Base-by-base conservation (phyloP, 2,329 filamentous ascomycete genomes). In the Trichoderma sp. region DNA sequence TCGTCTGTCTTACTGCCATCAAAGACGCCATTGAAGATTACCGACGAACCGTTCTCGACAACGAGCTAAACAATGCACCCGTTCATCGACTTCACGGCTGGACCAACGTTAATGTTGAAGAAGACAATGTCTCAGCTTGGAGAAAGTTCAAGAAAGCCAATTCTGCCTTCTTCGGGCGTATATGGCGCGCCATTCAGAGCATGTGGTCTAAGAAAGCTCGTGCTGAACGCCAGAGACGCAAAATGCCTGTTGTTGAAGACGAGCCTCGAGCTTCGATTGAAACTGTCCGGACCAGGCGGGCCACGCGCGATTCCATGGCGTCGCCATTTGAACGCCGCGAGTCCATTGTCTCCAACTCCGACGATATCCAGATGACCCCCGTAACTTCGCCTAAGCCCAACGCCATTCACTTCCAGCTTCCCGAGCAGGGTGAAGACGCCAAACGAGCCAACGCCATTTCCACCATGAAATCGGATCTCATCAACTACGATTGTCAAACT, bases 11-110 rank as follows among this genome's bases (percentile, higher is more conserved):
- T 69, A 99, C 96, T 2, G 91, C 94, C 32, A 88, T 98, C 81
- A 99, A 98, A 82, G 96, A 99, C 80, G 96, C 91, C 21, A 91
- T 98, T 74, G 96, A 99, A 82, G 96, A 99, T 83, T 98, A 94
- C 85, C 89, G 96, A 76, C 88, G 96, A 82, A 98, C 95, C 0
- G 86, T 94, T 56, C 90, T 98, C 57, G 96, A 99, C 80, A 97
- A 91, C 75, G 93, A 97, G 78, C 87, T 99, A 74, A 99, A 99
- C 83, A 98, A 99, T 79, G 96, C 96, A 3, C 93, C 95, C 0
- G 93, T 98, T 11, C 95, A 99, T 82, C 90, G 95, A 72, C 85
- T 99, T 24, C 86, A 94, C 14, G 91, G 95, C 74, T 98, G 93
- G 91, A 88, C 92, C 76, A 99, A 99, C 77, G 94, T 98, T 76